These are phyloP conservation scores for Populus euphratica DNA, from an alignment of 345 rosid genomes.

Conservation along the genomic window DNA sequence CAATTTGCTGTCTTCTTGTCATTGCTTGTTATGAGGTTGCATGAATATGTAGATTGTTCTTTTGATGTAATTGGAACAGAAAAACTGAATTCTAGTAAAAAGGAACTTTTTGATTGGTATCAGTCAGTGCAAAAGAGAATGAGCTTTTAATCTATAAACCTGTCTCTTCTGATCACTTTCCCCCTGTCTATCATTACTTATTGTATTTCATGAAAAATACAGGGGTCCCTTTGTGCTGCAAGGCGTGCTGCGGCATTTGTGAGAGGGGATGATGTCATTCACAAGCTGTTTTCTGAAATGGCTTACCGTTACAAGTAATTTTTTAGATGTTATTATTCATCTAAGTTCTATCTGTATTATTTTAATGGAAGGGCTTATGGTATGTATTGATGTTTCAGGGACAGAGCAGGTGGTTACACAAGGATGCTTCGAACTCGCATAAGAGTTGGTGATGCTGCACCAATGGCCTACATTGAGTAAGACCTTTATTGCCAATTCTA, in stretches of 20 bases:
- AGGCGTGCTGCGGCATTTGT: slow-evolving; percentile 88
- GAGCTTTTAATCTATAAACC: neutral
- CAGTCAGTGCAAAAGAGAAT: neutral
- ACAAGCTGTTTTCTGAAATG: slow-evolving; percentile 82
- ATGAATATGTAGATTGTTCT: neutral
- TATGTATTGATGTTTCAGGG: slow-evolving; percentile 42
- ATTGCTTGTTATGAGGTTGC: neutral
- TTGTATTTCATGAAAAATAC: slow-evolving; percentile 5
- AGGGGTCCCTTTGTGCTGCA: slow-evolving; percentile 84
- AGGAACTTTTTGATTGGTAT: neutral
- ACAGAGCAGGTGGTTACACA: slow-evolving; percentile 92
- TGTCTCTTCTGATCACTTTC: neutral
- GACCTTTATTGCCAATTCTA: slow-evolving; percentile 8
- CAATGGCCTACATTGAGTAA: slow-evolving; percentile 94
- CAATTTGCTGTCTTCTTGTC: neutral
- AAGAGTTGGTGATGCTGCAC: slow-evolving; percentile 94
- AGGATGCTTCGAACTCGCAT: slow-evolving; percentile 84
- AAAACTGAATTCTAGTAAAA: neutral
- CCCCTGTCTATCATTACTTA: neutral
- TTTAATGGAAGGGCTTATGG: slow-evolving; percentile 10
- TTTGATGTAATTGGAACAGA: neutral
- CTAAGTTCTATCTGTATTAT: neutral
- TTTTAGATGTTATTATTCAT: neutral
- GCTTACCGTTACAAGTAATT: slow-evolving; percentile 84
- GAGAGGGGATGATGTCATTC: slow-evolving; percentile 85